A percentile compares a stretch with the other conserved stretches of the same genome.
Conservation (phyloP, 2,329 filamentous ascomycete species). For the Penicillium sp. region DNA sequence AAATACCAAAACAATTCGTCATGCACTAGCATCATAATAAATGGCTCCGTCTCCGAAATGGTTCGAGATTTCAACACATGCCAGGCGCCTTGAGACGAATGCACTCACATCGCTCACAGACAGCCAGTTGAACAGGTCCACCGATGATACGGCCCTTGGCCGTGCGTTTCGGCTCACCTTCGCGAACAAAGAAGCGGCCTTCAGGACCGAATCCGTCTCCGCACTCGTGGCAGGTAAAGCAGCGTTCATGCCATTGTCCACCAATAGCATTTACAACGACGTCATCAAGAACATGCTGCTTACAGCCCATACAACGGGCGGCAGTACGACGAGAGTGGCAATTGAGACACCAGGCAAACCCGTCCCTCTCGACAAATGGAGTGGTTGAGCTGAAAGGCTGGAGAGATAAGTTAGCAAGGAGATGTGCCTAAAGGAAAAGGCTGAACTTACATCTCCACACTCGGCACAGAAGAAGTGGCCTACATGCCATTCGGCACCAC, state of each 20-base stretch:
- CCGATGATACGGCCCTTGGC: conserved; percentile 49
- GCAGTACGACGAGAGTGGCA: conserved; percentile 92
- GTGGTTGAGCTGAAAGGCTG: conserved; percentile 60
- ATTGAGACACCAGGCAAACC: conserved; percentile 92
- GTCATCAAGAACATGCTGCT: conserved; percentile 80
- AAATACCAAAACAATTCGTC: conserved; percentile 9
- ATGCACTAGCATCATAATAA: conserved; percentile 19
- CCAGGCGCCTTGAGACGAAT: conserved; percentile 59
- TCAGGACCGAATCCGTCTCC: conserved; percentile 59
- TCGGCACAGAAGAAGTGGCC: conserved; percentile 99
- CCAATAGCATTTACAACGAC: conserved; percentile 87
- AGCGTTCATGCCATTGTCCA: conserved; percentile 88
- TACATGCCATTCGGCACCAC: conserved; percentile 93
- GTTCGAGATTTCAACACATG: conserved; percentile 18
- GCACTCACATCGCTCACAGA: conserved; percentile 64
- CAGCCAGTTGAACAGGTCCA: conserved; percentile 55
- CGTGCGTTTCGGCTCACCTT: conserved; percentile 49
- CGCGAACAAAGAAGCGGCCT: conserved; percentile 63
- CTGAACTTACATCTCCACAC: conserved; percentile 70
- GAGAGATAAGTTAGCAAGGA: conserved; percentile 14
- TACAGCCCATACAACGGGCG: conserved; percentile 84
- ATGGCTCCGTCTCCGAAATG: conserved; percentile 2
- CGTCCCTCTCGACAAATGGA: conserved; percentile 96
- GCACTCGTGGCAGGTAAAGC: conserved; percentile 79
- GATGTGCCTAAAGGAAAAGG: not conserved